These are phyloP conservation scores for Phalaenopsis equestris DNA, from an alignment of 106 monocot genomes.

Conservation along the genomic window DNA sequence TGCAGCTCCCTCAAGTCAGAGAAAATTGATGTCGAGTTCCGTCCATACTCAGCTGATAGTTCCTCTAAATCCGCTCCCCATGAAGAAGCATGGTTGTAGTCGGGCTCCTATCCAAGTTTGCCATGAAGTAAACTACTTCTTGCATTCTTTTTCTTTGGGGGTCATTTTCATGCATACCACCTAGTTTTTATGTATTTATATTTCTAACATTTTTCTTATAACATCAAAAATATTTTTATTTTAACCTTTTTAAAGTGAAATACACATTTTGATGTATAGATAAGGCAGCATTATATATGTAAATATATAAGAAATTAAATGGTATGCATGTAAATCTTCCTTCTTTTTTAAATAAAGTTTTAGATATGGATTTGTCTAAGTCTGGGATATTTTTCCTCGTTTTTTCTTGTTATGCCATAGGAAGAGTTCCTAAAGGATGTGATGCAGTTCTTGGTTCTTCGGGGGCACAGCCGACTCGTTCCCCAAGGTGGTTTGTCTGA, in stretches of 20 bases:
- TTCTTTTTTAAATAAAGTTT: neutral
- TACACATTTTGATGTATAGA: no score
- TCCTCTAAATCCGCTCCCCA: conserved; percentile 69
- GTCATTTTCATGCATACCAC: no score
- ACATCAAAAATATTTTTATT: no score
- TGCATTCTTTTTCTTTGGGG: neutral
- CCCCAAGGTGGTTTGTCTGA: conserved; percentile 80
- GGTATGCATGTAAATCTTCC: no score
- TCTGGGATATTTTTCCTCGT: neutral
- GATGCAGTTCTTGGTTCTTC: conserved; percentile 65
- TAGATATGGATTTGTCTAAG: neutral
- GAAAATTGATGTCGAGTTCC: conserved; percentile 51
- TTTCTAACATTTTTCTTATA: no score
- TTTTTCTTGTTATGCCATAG: conserved; percentile 17
- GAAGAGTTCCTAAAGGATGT: conserved; percentile 89
- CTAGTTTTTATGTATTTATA: no score
- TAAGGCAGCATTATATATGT: no score
- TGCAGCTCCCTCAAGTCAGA: conserved; percentile 37
- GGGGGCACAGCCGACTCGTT: conserved; percentile 70
- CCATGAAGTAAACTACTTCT: conserved; percentile 45
- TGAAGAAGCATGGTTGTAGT: conserved; percentile 83
- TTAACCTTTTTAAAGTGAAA: no score
- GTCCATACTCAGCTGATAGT: conserved; percentile 60
- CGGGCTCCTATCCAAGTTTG: conserved; percentile 64
- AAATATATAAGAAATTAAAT: no score